Conservation (phyloP, 1,284 basidiomycete genomes). For the Leccinum fallax region DNA sequence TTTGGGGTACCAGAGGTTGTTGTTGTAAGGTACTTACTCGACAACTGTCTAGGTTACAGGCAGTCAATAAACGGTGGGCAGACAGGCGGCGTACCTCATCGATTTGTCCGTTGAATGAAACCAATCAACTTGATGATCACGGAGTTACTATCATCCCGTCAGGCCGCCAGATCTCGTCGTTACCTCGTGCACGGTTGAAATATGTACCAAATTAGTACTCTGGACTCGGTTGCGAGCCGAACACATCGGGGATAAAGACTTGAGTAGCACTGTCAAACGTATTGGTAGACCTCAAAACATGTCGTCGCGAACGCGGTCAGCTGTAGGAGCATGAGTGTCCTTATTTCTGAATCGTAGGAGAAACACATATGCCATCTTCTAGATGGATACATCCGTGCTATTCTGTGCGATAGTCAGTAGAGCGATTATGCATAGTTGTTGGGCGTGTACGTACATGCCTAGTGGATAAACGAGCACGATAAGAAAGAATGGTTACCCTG, state of each 20-base stretch:
- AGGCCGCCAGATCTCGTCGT: not conserved
- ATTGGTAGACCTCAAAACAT: not conserved
- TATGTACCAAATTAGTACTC: not conserved
- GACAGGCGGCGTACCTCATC: not conserved
- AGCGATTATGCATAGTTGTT: too few relatives aligned
- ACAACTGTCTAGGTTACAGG: not conserved
- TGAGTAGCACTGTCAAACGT: not conserved
- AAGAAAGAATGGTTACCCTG: constrained; percentile 35
- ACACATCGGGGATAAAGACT: not conserved
- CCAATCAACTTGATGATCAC: not conserved
- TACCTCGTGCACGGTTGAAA: not conserved
- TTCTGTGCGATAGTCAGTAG: constrained; percentile 43
- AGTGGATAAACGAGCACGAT: constrained; percentile 50
- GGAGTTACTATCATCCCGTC: not conserved
- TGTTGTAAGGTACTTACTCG: not conserved
- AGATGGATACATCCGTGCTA: constrained; percentile 56
- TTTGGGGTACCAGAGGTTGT: not conserved
- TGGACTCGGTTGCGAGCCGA: not conserved
- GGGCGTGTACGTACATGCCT: constrained; percentile 54
- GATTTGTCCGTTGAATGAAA: not conserved
- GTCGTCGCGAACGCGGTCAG: not conserved
- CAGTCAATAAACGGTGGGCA: not conserved
- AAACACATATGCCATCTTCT: constrained; percentile 43
- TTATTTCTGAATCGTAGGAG: constrained; percentile 40
- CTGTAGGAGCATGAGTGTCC: constrained; percentile 45